These are phyloP conservation scores for Pleurotus tuber-regium DNA, from an alignment of 768 basidiomycete species.

Conservation along the genomic window DNA sequence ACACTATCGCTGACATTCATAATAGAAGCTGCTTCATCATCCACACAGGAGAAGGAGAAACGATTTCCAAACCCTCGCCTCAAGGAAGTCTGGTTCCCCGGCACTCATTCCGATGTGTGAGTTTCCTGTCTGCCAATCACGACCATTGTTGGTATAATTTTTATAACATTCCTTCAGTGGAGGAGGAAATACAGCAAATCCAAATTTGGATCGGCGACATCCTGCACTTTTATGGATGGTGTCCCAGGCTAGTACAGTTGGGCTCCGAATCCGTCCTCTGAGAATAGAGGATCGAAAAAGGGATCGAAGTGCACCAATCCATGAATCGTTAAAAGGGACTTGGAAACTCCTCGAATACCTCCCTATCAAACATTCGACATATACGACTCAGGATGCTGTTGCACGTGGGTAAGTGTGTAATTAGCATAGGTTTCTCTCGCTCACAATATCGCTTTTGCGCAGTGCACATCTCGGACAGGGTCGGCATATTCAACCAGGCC, in stretches of 20 bases:
- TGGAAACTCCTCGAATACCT: conserved; percentile 3
- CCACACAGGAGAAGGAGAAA: too few species aligned
- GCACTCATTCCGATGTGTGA: conserved; percentile 30
- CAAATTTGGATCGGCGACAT: conserved; percentile 14
- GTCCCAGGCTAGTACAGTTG: background rate
- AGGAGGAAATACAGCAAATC: conserved; percentile 18
- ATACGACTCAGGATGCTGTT: too few species aligned
- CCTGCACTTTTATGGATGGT: conserved; percentile 13
- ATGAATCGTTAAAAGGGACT: background rate
- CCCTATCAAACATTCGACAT: too few species aligned
- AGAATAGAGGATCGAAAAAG: background rate
- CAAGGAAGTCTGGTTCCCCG: conserved; percentile 31
- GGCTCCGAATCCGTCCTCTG: too few species aligned
- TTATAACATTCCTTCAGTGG: conserved; percentile 14
- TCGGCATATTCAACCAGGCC: too few species aligned
- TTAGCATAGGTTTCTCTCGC: too few species aligned
- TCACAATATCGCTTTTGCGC: too few species aligned
- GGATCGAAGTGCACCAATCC: background rate
- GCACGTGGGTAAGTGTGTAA: too few species aligned
- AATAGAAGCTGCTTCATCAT: too few species aligned
- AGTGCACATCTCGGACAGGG: too few species aligned
- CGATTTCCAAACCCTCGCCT: too few species aligned
- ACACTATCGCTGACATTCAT: too few species aligned
- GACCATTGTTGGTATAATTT: background rate
- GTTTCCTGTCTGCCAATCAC: conserved; percentile 5